These are phyloP conservation scores for Penicillium bovifimosum DNA, from an alignment of 495 filamentous ascomycete genomes.

Conservation along the genomic window DNA sequence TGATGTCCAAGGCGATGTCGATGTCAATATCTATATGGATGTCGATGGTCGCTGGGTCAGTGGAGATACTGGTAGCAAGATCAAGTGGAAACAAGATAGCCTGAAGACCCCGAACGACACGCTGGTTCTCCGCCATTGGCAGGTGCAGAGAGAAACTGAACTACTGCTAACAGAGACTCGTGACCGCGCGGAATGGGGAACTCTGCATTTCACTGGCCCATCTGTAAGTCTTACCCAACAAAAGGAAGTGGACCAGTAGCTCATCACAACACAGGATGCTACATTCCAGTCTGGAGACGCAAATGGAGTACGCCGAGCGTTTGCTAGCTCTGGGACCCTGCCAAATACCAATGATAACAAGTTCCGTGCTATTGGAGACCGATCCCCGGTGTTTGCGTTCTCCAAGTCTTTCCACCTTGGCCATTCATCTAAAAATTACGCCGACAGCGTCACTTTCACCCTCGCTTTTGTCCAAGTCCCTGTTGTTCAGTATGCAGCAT, in stretches of 20 bases:
- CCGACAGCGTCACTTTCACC: conserved; percentile 67
- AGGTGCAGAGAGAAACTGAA: conserved; percentile 58
- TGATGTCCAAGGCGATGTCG: conserved; percentile 62
- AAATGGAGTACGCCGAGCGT: conserved; percentile 59
- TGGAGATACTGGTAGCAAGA: conserved; percentile 60
- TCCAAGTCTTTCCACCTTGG: conserved; percentile 67
- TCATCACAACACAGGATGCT: conserved; percentile 42
- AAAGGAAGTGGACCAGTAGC: background rate
- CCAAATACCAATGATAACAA: conserved; percentile 57
- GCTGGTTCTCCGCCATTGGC: conserved; percentile 52
- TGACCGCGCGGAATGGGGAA: conserved; percentile 88
- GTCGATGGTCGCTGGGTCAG: conserved; percentile 87
- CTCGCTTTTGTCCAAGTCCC: conserved; percentile 79
- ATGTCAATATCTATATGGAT: conserved; percentile 81
- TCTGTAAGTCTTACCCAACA: conserved; percentile 32
- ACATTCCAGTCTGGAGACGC: conserved; percentile 69
- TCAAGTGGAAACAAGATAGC: conserved; percentile 61
- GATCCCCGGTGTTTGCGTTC: conserved; percentile 89
- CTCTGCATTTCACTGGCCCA: conserved; percentile 71
- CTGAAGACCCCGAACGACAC: conserved; percentile 22
- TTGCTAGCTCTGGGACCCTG: conserved; percentile 64
- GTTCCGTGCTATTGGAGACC: conserved; percentile 71
- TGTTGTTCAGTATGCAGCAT: conserved; percentile 79
- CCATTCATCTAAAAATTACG: conserved; percentile 14
- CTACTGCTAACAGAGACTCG: conserved; percentile 65